Evolutionary conservation across 1,284 basidiomycete genomes (phyloP), one percentile per base, ranked within the genome.

Genomic region (Tausonia pullulans): DNA sequence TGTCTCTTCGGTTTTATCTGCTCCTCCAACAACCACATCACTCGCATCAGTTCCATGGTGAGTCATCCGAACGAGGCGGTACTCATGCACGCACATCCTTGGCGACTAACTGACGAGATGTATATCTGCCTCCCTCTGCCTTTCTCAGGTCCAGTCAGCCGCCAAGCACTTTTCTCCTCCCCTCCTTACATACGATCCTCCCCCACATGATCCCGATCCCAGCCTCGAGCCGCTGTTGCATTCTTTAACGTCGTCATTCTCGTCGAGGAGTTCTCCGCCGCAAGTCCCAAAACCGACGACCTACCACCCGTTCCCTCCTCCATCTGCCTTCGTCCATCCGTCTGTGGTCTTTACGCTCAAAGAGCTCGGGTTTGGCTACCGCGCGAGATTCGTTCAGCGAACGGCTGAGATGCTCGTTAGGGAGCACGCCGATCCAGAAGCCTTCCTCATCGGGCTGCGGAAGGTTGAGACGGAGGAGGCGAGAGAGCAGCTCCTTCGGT

Each of bases 11-110:
- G 93, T 8, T 98, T 98, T 78, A 97, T 99, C 69, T 98, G 95
- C 72, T 97, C 93, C 14, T 91, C 93, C 1, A 98, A 98, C 73
- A 98, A 98, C 74, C 95, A 98, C 71, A 98, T 97, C 60, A 77
- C 83, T 2, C 86, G 93, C 1, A 97, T 96, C 72, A 88, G 89
- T 4, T 87, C 87, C 66, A 92, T 97, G 85, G 84, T 96, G 27
- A 27, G 27, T 27, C 27, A 27, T 27, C 27, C 27, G 27, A 27
- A 27, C 27, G 27, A 27, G 27, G 27, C 27, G 27, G 27, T 27
- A 27, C 27, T 27, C 27, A 2, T 27, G 27, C 27, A 27, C 27
- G 27, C 27, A 27, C 27, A 27, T 27, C 27, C 27, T 27, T 27
- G 27, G 27, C 27, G 27, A 27, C 27, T 27, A 1, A 27, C 27